These are phyloP conservation scores for Tetracladium maxilliforme DNA, from an alignment of 2,329 filamentous ascomycete species.

Conservation along the genomic window DNA sequence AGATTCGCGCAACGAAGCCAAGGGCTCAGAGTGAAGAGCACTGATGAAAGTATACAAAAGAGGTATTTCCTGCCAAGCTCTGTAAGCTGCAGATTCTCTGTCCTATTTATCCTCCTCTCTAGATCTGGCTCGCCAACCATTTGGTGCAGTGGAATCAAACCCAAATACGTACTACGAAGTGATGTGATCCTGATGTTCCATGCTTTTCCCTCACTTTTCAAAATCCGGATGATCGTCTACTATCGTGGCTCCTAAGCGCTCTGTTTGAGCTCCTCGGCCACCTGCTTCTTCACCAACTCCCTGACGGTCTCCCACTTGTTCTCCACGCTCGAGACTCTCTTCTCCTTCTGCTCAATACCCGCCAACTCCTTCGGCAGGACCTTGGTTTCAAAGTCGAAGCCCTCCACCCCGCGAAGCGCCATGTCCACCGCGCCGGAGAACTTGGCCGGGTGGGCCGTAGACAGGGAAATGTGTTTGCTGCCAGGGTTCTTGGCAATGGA, in stretches of 20 bases:
- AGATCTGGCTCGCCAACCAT: no score
- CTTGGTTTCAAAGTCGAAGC: constrained; percentile 59
- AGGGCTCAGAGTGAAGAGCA: no score
- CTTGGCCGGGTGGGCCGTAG: constrained; percentile 92
- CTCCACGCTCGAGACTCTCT: constrained; percentile 53
- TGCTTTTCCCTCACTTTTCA: no score
- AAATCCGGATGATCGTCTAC: background rate
- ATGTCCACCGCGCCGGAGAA: constrained; percentile 76
- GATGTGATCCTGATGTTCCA: no score
- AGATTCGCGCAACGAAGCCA: no score
- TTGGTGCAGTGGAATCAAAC: no score
- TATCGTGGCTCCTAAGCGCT: constrained; percentile 17
- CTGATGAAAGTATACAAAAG: no score
- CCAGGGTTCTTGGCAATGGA: constrained; percentile 39
- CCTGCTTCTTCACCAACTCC: constrained; percentile 60
- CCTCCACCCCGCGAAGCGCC: constrained; percentile 55
- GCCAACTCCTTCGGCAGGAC: constrained; percentile 73
- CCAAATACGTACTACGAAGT: no score
- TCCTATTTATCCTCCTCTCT: no score
- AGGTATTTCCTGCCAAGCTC: no score
- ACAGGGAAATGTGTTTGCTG: constrained; percentile 61
- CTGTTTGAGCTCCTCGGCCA: constrained; percentile 45
- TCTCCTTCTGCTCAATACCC: constrained; percentile 63
- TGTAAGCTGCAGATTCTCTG: no score
- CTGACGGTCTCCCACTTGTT: constrained; percentile 64